Conservation (phyloP, 1,284 basidiomycete species). For the Mrakiaceae sp. region DNA sequence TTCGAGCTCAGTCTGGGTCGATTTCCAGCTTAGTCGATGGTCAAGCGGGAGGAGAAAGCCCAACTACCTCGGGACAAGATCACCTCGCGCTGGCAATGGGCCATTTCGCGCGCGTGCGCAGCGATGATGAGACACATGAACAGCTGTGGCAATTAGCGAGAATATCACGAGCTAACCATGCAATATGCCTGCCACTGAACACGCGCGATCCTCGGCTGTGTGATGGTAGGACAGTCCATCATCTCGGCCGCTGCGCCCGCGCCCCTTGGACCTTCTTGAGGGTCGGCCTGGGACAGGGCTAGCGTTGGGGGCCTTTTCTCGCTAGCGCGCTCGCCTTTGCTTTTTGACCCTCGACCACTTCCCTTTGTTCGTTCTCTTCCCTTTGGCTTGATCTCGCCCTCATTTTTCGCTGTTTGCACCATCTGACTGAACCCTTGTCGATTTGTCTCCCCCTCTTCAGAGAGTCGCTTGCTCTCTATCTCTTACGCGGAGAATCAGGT, state of each 20-base stretch:
- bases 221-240: background rate
- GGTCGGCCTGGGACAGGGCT: background rate
- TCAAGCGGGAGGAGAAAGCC: no score
- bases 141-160: no score
- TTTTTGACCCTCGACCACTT: background rate
- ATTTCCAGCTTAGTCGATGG: no score
- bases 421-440: background rate
- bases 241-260: background rate
- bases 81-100: no score
- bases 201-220: no score
- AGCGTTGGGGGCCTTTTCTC: background rate
- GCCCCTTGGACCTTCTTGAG: background rate
- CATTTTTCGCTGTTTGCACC: background rate
- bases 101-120: no score
- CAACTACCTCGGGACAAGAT: no score
- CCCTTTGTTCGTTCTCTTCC: background rate
- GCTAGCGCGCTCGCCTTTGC: background rate
- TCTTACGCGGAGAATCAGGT: conserved; percentile 12
- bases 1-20: no score
- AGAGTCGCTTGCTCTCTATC: conserved; percentile 18
- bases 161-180: no score
- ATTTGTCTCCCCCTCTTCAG: background rate
- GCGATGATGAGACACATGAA: no score
- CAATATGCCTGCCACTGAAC: no score
- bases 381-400: background rate